Conservation (phyloP, 441 rosid genomes). For the Kokia cookei region DNA sequence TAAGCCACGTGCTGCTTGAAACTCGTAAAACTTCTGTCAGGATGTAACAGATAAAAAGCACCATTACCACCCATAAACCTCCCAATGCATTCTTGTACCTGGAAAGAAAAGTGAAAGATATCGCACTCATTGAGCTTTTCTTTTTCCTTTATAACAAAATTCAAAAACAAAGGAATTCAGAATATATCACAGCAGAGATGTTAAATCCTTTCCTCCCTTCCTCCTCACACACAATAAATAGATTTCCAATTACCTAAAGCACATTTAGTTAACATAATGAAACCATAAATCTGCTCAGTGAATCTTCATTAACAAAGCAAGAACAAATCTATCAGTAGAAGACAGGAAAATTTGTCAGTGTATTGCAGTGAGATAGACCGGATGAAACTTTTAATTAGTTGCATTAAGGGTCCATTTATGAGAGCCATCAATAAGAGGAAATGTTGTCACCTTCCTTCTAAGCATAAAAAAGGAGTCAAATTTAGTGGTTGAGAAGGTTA, state of each 20-base stretch:
- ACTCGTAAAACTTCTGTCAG: slow-evolving; percentile 78
- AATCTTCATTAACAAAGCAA: not conserved
- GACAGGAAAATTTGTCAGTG: not conserved
- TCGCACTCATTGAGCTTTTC: not conserved
- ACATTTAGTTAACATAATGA: not conserved
- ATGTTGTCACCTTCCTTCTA: not conserved
- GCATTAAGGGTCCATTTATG: not conserved
- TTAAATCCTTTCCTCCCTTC: not conserved
- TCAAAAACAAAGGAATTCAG: not conserved
- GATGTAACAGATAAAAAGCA: slow-evolving; percentile 76
- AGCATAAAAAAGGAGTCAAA: not conserved
- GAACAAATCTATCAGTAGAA: not conserved
- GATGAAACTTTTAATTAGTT: not conserved
- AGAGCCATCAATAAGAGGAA: not conserved
- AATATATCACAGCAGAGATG: not conserved
- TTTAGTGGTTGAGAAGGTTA: not conserved
- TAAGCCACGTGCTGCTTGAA: slow-evolving; percentile 97
- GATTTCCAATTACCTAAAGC: slow-evolving; percentile 1
- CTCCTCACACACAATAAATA: not conserved
- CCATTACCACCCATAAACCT: slow-evolving; percentile 87
- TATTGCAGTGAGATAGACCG: not conserved
- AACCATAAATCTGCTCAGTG: not conserved
- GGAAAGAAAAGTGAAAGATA: slow-evolving; percentile 16
- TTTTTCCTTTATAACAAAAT: not conserved
- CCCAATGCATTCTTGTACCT: slow-evolving; percentile 98